phyloP scores from a whole-genome alignment of 2,329 filamentous ascomycete species.

The Aureobasidium melanogenum region DNA sequence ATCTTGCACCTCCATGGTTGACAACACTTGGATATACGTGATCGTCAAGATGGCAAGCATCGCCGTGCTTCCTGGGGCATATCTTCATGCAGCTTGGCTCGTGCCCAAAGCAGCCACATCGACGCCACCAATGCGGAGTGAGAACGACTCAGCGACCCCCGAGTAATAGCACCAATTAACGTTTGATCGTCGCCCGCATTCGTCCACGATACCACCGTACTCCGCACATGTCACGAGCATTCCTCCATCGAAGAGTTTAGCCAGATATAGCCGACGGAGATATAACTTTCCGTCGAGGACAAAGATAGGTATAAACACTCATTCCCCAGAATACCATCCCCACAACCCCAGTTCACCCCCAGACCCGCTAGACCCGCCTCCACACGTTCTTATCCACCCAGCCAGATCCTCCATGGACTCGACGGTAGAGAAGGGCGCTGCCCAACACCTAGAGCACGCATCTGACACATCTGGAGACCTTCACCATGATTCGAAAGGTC shows the following conservation, averaged over 20 bases:
- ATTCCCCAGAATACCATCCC: background rate
- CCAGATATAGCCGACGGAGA: background rate
- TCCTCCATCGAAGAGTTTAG: background rate
- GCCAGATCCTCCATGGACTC: background rate
- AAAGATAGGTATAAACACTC: background rate
- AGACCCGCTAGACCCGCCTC: background rate
- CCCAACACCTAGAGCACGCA: slow-evolving; percentile 1
- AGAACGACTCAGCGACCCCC: background rate
- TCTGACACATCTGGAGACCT: background rate
- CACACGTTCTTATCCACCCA: background rate
- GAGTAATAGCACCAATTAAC: slow-evolving; percentile 3
- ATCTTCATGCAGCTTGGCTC: slow-evolving; percentile 1
- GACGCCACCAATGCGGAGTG: background rate
- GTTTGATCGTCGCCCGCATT: slow-evolving; percentile 1
- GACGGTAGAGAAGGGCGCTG: slow-evolving; percentile 6
- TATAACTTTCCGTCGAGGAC: background rate
- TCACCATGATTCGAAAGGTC: background rate
- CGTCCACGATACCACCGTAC: background rate
- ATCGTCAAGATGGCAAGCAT: background rate
- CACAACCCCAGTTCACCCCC: background rate
- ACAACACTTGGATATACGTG: background rate
- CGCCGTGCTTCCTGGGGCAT: background rate
- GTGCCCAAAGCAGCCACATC: background rate
- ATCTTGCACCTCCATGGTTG: background rate
- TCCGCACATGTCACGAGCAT: slow-evolving; percentile 5